Evolutionary conservation across 2,329 filamentous ascomycete species (phyloP).

Genomic region (Nemania sp.): DNA sequence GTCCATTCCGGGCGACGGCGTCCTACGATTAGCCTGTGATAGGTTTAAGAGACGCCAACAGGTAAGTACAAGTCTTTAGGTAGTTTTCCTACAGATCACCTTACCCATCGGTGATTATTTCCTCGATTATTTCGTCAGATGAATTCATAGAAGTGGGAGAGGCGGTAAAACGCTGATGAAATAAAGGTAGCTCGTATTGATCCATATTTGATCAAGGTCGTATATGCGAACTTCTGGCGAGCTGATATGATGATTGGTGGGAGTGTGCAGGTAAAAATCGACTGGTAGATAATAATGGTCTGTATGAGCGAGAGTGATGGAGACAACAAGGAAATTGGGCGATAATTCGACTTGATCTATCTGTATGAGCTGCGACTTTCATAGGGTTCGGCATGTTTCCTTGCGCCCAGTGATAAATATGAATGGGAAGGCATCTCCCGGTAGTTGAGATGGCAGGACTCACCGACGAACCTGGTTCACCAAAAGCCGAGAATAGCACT

Average conservation of each 20-base stretch:
- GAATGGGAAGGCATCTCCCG: neutral
- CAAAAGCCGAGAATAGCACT: neutral
- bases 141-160: neutral
- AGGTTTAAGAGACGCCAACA: neutral
- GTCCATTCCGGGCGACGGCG: neutral
- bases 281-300: neutral
- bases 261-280: neutral
- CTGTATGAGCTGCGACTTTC: neutral
- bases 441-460: neutral
- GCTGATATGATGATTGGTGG: neutral
- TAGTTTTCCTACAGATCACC: neutral
- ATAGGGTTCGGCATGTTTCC: neutral
- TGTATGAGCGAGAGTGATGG: neutral
- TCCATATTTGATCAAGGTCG: too few species aligned
- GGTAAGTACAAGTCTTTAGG: neutral
- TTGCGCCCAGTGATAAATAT: neutral
- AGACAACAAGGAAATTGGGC: neutral
- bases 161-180: neutral
- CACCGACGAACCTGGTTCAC: neutral
- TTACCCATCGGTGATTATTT: neutral
- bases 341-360: neutral
- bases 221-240: neutral
- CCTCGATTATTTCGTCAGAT: too few species aligned
- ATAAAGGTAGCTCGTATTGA: too few species aligned
- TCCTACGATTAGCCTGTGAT: neutral